Evolutionary conservation across 2,329 filamentous ascomycete species (phyloP), one percentile per base, ranked within the genome.

Genomic region (Calonectria naviculata): DNA sequence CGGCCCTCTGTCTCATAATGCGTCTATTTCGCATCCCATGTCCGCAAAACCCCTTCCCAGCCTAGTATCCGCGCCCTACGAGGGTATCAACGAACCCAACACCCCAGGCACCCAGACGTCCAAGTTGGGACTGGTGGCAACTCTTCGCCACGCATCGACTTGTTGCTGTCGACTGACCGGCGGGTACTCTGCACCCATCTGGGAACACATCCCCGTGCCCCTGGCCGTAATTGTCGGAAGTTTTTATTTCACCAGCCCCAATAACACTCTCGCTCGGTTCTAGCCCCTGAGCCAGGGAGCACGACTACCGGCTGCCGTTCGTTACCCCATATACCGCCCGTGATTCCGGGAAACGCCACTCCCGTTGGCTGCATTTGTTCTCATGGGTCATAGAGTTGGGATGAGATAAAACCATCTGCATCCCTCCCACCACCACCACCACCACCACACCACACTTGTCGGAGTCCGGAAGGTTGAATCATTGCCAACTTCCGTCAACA

Each of bases 321-420:
- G 52, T 58, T 58, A 38, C 52, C 52, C 52, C 52, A 58, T 58
- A 58, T 58, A 58, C 52, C 31, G 52, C 52, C 52, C 52, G 52
- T 38, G 52, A 24, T 58, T 58, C 52, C 52, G 52, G 52, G 31
- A 38, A 58, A 28, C 52, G 52, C 52, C 52, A 58, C 52, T 36
- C 52, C 52, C 52, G 34, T 36, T 58, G 21, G 34, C n/a, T 58
- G 52, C 52, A 19, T 58, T 24, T 38, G 31, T 19, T 26, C 52
- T 36, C 36, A 58, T 58, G 52, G 52, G 31, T 58, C 31, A 38
- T 38, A 15, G 31, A 28, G 31, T 36, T 58, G 31, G 15, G 34
- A 58, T 24, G 21, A 58, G 52, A 58, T 38, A 52, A 58, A 58
- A 36, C 34, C 52, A 26, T 38, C 52, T 21, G 21, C 26, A 7